Evolutionary conservation across 495 filamentous ascomycete genomes (phyloP).

Genomic region (Penicilliopsis zonata): DNA sequence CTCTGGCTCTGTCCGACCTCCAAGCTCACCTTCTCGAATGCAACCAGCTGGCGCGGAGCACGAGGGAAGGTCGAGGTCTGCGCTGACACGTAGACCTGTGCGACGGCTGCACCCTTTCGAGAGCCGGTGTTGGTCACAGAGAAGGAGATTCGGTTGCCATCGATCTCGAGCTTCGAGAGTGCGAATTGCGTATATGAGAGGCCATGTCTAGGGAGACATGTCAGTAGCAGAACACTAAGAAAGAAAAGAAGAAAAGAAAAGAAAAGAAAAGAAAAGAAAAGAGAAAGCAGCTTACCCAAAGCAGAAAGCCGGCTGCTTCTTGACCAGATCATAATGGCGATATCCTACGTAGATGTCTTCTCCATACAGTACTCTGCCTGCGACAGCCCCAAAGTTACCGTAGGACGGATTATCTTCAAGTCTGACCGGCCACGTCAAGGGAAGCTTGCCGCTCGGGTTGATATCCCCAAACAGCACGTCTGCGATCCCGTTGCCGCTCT

Average conservation of each 20-base stretch:
- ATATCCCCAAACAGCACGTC: conserved; percentile 45
- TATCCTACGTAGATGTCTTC: conserved; percentile 69
- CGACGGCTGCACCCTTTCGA: conserved; percentile 49
- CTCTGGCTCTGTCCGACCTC: conserved; percentile 49
- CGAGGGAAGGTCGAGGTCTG: conserved; percentile 29
- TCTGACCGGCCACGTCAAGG: conserved; percentile 47
- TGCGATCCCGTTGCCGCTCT: conserved; percentile 41
- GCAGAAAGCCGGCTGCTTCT: conserved; percentile 9
- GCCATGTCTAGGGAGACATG: conserved; percentile 34
- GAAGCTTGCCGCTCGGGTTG: conserved; percentile 38
- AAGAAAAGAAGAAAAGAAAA: background rate
- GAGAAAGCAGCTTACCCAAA: conserved; percentile 8
- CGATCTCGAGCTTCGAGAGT: conserved; percentile 25
- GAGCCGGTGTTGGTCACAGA: conserved; percentile 40
- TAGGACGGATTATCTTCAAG: conserved; percentile 56
- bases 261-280: background rate
- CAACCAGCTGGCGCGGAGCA: conserved; percentile 34
- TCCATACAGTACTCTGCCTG: conserved; percentile 55
- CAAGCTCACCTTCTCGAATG: conserved; percentile 57
- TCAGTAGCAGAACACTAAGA: background rate
- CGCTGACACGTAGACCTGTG: conserved; percentile 58
- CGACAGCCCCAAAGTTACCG: conserved; percentile 52
- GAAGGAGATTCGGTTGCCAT: conserved; percentile 32
- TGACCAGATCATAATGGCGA: conserved; percentile 69
- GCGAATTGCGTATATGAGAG: conserved; percentile 61